These are phyloP conservation scores for Lasiodiplodia sp. DNA, from an alignment of 2,329 filamentous ascomycete genomes.

Conservation along the genomic window DNA sequence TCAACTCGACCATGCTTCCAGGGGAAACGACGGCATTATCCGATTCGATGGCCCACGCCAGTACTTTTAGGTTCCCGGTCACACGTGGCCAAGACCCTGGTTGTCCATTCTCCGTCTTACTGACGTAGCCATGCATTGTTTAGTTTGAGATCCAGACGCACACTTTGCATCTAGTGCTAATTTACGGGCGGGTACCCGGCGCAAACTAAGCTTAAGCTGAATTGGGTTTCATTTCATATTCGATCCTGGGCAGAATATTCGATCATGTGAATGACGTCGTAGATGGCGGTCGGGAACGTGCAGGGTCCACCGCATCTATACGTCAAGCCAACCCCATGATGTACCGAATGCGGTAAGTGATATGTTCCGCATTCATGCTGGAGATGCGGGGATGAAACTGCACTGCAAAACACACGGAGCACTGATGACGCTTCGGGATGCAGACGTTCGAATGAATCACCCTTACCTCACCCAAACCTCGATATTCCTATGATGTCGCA, in stretches of 20 bases:
- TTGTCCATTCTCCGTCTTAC: neutral
- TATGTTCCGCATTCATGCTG: neutral
- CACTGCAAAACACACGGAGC: neutral
- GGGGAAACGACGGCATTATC: neutral
- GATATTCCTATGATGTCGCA: too few species aligned
- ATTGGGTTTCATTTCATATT: neutral
- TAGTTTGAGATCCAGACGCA: neutral
- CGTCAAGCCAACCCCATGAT: neutral
- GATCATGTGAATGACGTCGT: neutral
- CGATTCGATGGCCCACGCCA: neutral
- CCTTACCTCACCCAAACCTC: neutral
- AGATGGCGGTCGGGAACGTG: neutral
- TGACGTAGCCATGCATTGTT: neutral
- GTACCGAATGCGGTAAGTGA: neutral
- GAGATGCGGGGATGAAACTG: neutral
- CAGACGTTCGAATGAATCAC: neutral
- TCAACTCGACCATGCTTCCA: neutral
- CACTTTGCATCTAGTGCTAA: neutral
- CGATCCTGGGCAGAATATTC: neutral
- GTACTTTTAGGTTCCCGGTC: neutral
- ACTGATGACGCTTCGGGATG: neutral
- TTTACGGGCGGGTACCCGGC: neutral
- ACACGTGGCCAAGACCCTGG: neutral
- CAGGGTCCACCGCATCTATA: neutral
- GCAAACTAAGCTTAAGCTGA: neutral